phyloP scores from a whole-genome alignment of 2,329 filamentous ascomycete genomes.

The Stachybotrys elegans region DNA sequence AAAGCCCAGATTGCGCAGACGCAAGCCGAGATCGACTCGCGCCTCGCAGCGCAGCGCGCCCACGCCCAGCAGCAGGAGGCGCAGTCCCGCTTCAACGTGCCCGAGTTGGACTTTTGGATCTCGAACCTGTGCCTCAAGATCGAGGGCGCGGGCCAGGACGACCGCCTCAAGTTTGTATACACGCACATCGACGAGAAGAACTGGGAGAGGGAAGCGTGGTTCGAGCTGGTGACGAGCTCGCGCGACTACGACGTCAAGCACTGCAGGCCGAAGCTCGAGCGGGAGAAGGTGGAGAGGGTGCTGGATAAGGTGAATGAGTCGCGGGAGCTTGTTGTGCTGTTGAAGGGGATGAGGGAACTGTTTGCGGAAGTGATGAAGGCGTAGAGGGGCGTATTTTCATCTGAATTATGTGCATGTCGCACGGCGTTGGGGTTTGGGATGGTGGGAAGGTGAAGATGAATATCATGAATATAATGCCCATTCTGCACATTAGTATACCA shows the following conservation, averaged over 20 bases:
- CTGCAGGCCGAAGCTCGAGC: slow-evolving; percentile 76
- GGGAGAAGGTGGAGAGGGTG: slow-evolving; percentile 70
- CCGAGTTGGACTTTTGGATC: slow-evolving; percentile 95
- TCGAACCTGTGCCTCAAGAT: slow-evolving; percentile 83
- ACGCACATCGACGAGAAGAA: slow-evolving; percentile 81
- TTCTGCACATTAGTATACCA: too few relatives aligned
- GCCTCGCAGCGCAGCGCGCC: slow-evolving; percentile 65
- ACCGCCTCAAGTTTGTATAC: slow-evolving; percentile 86
- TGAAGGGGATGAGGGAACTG: slow-evolving; percentile 79
- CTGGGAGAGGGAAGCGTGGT: slow-evolving; percentile 87
- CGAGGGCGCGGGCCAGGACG: slow-evolving; percentile 79
- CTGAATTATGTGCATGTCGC: slow-evolving; percentile 6
- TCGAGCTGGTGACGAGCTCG: slow-evolving; percentile 78
- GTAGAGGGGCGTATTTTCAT: slow-evolving; percentile 19
- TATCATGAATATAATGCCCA: too few relatives aligned
- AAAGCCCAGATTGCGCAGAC: slow-evolving; percentile 60
- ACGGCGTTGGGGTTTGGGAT: not conserved
- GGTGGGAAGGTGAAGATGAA: too few relatives aligned
- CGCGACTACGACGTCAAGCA: slow-evolving; percentile 82
- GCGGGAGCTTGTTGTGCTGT: slow-evolving; percentile 63
- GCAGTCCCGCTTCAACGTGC: slow-evolving; percentile 83
- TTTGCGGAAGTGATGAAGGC: slow-evolving; percentile 64
- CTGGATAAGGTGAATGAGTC: slow-evolving; percentile 78
- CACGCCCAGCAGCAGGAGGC: slow-evolving; percentile 72
- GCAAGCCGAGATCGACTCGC: slow-evolving; percentile 64